Evolutionary conservation across 2,329 filamentous ascomycete genomes (phyloP), one percentile per base, ranked within the genome.

Genomic region (Rutstroemia sp.): DNA sequence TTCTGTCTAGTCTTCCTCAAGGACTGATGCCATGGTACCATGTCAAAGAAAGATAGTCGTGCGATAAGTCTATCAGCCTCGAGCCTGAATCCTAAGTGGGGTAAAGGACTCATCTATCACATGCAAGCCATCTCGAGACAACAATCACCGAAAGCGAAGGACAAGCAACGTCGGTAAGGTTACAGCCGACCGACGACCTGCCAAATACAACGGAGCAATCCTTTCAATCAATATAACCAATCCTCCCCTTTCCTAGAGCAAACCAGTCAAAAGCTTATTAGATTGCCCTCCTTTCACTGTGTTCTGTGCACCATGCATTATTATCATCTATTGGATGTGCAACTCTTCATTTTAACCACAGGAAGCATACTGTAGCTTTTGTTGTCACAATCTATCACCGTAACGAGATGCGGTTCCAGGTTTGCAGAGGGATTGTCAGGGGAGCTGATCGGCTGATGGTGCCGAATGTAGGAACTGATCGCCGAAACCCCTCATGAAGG

Each of bases 401-500:
- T 19, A 19, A n/a, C 3, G 18, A 42, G 39, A 19, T 42, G 39
- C 39, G 39, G 8, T 19, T 42, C 9, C 39, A 42, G 21, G n/a
- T 18, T 47, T 47, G 21, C 44, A 27, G 10, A 21, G 25, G n/a
- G 19, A 44, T 56, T 34, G 38, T 51, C 53, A 52, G 53, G 48
- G 53, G 38, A 21, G 25, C 10, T 44, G 10, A 38, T 56, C 53
- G 53, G 37, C 37, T 56, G 53, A 56, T 45, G 25, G n/a, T 10
- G 16, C 38, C n/a, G 23, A 51, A 45, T 47, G 38, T 19, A 56
- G 53, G 37, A 52, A 44, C 37, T 38, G 46, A 50, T 51, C 37
- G 39, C 34, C 46, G 18, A 55, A 34, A 23, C 52, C 23, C 46
- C 49, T 37, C 44, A 41, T 44, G 27, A 14, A 47, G 1, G 14